phyloP scores from a whole-genome alignment of 352 stramenopile species.

The Phytophthora colocasiae region DNA sequence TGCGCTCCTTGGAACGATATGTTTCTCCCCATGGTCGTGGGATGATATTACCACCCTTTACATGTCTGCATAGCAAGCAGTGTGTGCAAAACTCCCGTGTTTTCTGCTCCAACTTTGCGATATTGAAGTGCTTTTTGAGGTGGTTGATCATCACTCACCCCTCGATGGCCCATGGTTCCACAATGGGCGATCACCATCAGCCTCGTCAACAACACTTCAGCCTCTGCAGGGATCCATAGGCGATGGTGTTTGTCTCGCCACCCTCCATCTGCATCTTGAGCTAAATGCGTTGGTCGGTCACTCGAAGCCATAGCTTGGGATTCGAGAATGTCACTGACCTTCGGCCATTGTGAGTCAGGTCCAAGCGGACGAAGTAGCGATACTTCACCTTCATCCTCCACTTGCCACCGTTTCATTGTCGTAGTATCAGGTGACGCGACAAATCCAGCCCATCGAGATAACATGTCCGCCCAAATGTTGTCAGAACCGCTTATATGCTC shows the following conservation, averaged over 20 bases:
- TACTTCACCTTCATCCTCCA: too few relatives aligned
- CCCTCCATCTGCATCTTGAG: too few relatives aligned
- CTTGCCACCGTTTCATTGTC: too few relatives aligned
- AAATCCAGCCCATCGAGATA: not conserved
- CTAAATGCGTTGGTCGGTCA: too few relatives aligned
- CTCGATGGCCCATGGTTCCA: not conserved
- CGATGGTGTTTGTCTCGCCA: too few relatives aligned
- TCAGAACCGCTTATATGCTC: not conserved
- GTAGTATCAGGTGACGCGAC: too few relatives aligned
- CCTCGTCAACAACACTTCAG: not conserved
- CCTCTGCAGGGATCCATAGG: too few relatives aligned
- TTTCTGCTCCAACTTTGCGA: not conserved
- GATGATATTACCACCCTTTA: not conserved
- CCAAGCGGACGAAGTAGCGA: too few relatives aligned
- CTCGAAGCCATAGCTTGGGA: too few relatives aligned
- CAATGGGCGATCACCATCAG: slow-evolving; percentile 4
- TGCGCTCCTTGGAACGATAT: not conserved
- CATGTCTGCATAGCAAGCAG: not conserved
- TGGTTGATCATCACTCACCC: slow-evolving; percentile 1
- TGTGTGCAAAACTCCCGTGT: not conserved
- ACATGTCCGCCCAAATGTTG: not conserved
- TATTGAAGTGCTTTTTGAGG: not conserved
- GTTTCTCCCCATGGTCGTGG: not conserved
- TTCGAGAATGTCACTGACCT: too few relatives aligned
- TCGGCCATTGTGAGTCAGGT: too few relatives aligned